These are phyloP conservation scores for Phialophora chinensis DNA, from an alignment of 2,329 filamentous ascomycete species.

Conservation along the genomic window DNA sequence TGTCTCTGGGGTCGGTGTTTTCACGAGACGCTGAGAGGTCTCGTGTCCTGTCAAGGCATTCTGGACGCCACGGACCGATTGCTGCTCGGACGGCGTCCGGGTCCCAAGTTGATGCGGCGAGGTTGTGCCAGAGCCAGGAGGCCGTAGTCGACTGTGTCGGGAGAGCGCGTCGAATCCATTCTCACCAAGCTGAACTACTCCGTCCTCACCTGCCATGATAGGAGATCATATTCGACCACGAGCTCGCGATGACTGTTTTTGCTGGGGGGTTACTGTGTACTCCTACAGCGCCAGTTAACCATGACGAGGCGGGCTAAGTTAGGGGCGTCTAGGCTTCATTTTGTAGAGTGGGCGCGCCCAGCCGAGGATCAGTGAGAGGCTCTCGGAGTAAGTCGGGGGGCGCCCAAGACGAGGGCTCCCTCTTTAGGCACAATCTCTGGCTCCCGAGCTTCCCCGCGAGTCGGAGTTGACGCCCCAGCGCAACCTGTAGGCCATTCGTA, in stretches of 20 bases:
- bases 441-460: background rate
- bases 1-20: conserved; percentile 9
- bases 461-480: background rate
- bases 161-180: conserved; percentile 3
- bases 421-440: background rate
- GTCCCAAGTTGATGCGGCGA: conserved; percentile 1
- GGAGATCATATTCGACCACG: conserved; percentile 5
- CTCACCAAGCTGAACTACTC: conserved; percentile 1
- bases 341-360: background rate
- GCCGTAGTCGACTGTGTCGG: background rate
- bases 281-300: background rate
- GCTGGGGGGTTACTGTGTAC: background rate
- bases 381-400: background rate
- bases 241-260: background rate
- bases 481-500: background rate
- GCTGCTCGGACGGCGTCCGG: conserved; percentile 4
- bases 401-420: too few species aligned
- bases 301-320: background rate
- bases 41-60: background rate
- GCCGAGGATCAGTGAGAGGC: background rate
- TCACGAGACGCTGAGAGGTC: conserved; percentile 8
- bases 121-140: conserved; percentile 13
- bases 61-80: background rate
- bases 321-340: background rate
- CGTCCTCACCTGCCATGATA: conserved; percentile 16